Evolutionary conservation across 306 rosid genomes (phyloP).

Genomic region (Glycine latifolia): DNA sequence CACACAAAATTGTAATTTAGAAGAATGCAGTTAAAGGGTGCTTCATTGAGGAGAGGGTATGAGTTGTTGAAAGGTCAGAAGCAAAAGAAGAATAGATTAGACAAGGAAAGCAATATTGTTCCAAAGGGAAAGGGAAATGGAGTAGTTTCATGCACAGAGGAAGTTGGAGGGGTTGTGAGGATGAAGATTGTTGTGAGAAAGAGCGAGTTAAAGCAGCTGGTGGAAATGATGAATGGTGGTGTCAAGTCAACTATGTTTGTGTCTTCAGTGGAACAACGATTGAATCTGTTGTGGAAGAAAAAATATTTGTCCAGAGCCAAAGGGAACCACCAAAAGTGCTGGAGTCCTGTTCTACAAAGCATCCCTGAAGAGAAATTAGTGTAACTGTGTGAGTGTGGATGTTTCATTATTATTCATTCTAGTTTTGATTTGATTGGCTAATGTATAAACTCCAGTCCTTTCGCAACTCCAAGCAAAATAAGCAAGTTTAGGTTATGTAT

Average conservation of each 20-base stretch:
- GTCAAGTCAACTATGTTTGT: not conserved
- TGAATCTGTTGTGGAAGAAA: conserved; percentile 47
- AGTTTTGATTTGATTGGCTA: not conserved
- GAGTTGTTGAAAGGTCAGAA: conserved; percentile 39
- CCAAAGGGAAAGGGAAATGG: conserved; percentile 25
- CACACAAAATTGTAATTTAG: not conserved
- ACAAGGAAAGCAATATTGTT: conserved; percentile 28
- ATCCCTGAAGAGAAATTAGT: conserved; percentile 59
- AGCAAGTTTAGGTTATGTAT: not conserved
- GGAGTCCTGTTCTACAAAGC: conserved; percentile 67
- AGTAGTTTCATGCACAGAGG: conserved; percentile 49
- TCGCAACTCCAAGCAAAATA: not conserved
- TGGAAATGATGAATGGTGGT: conserved; percentile 42
- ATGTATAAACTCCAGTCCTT: not conserved
- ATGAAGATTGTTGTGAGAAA: conserved; percentile 64
- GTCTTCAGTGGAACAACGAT: conserved; percentile 47
- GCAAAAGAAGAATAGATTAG: conserved; percentile 6
- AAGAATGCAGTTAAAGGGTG: conserved; percentile 52
- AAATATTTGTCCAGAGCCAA: conserved; percentile 33
- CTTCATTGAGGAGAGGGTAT: conserved; percentile 42
- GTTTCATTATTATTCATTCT: not conserved
- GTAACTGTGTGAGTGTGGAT: not conserved
- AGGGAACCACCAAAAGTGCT: conserved; percentile 16
- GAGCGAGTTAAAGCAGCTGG: conserved; percentile 56
- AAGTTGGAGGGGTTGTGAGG: conserved; percentile 63